Conservation (phyloP, 2,329 filamentous ascomycete species). For the Rugonectria rugulosa region DNA sequence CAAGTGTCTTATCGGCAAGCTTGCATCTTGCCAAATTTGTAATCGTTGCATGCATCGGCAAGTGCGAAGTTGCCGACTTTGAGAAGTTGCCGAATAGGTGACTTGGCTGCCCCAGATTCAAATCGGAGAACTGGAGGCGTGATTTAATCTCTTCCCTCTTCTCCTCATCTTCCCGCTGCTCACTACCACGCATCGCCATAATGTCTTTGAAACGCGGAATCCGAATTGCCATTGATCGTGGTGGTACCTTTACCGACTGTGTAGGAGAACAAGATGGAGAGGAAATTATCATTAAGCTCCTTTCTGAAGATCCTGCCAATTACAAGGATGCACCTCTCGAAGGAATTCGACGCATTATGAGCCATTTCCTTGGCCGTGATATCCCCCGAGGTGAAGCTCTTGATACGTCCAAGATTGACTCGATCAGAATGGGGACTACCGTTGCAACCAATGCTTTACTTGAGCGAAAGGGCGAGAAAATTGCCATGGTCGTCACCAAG, state of each 20-base stretch:
- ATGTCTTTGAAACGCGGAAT: constrained; percentile 65
- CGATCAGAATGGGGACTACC: constrained; percentile 95
- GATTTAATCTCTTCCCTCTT: not conserved
- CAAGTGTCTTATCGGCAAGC: constrained; percentile 11
- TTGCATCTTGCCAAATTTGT: constrained; percentile 17
- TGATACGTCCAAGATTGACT: constrained; percentile 85
- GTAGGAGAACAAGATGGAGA: constrained; percentile 82
- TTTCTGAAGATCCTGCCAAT: constrained; percentile 89
- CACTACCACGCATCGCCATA: constrained; percentile 10
- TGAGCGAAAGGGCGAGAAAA: constrained; percentile 88
- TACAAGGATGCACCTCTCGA: constrained; percentile 92
- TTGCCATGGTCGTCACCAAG: constrained; percentile 85
- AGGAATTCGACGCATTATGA: constrained; percentile 86
- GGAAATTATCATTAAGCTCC: constrained; percentile 84
- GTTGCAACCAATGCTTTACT: constrained; percentile 92
- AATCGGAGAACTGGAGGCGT: not conserved
- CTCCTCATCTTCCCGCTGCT: constrained; percentile 12
- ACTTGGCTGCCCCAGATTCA: not conserved
- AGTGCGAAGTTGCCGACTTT: not conserved
- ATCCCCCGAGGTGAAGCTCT: constrained; percentile 82
- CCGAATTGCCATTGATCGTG: constrained; percentile 79
- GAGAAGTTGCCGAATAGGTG: not conserved
- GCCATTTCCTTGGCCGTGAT: constrained; percentile 75
- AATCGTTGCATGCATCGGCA: constrained; percentile 15
- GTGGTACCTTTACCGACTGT: constrained; percentile 93